Evolutionary conservation across 345 rosid species (phyloP).

Genomic region (Hibiscus syriacus): DNA sequence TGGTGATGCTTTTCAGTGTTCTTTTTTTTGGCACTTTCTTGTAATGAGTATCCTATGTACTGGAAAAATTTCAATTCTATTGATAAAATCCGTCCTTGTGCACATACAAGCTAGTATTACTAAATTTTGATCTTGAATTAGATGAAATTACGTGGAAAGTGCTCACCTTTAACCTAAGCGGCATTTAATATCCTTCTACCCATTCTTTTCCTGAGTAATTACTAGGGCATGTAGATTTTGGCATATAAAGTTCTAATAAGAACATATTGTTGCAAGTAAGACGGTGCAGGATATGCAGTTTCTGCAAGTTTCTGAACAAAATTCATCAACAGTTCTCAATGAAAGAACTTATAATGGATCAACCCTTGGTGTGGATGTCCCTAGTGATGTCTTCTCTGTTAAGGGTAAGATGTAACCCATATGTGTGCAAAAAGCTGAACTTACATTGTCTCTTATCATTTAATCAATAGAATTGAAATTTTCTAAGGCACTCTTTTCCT

Average conservation of each 20-base stretch:
- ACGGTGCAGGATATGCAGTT: constrained; percentile 32
- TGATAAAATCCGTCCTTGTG: background rate
- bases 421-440: background rate
- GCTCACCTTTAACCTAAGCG: constrained; percentile 5
- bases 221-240: constrained; percentile 5
- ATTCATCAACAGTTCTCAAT: constrained; percentile 25
- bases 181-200: constrained; percentile 4
- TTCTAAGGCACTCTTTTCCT: no score
- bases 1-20: constrained; percentile 8
- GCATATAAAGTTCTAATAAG: constrained; percentile 21
- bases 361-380: constrained; percentile 15
- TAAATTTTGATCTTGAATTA: constrained; percentile 8
- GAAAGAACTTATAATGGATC: constrained; percentile 34
- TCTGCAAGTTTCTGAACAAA: constrained; percentile 26
- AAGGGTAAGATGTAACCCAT: constrained; percentile 37
- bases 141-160: constrained; percentile 2
- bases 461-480: background rate
- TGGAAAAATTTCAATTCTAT: constrained; percentile 6
- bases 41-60: constrained; percentile 22
- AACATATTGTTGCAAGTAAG: constrained; percentile 41
- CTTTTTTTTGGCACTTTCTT: constrained; percentile 13
- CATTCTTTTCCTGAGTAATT: constrained; percentile 10
- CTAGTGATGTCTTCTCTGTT: constrained; percentile 21
- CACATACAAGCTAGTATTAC: background rate
- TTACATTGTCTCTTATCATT: background rate